These are phyloP conservation scores for Clonostachys solani DNA, from an alignment of 2,329 filamentous ascomycete species.

Conservation along the genomic window DNA sequence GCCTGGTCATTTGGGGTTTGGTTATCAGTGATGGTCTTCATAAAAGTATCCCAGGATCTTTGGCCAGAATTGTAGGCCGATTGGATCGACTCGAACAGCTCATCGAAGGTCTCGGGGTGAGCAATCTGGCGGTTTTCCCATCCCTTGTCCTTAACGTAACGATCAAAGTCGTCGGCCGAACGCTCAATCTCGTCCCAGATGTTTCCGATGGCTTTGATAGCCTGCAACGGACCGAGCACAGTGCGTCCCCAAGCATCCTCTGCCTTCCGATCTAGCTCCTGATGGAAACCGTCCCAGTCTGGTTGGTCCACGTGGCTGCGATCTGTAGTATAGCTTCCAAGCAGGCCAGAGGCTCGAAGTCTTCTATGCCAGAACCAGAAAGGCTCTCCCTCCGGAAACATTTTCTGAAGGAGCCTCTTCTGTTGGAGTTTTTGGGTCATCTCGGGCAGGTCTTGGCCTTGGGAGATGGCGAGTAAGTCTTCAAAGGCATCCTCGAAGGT, in stretches of 20 bases:
- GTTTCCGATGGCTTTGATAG: no score
- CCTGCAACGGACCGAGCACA: no score
- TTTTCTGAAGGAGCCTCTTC: conserved; percentile 26
- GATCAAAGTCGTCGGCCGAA: no score
- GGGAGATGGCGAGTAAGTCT: conserved; percentile 46
- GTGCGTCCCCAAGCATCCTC: conserved; percentile 17
- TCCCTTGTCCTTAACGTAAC: no score
- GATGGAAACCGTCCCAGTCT: conserved; percentile 21
- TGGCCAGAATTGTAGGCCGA: conserved; percentile 28
- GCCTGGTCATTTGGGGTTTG: conserved; percentile 3
- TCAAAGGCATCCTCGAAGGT: conserved; percentile 56
- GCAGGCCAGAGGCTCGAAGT: conserved; percentile 29
- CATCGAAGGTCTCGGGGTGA: conserved; percentile 20
- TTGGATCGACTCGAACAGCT: conserved; percentile 31
- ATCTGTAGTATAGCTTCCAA: conserved; percentile 10
- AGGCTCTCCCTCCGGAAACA: conserved; percentile 34
- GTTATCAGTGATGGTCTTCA: conserved; percentile 23
- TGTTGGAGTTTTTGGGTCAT: conserved; percentile 27
- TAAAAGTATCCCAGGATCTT: conserved; percentile 33
- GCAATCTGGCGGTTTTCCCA: no score
- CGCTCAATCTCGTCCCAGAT: no score
- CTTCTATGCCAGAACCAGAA: conserved; percentile 33
- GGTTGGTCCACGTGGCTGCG: conserved; percentile 3
- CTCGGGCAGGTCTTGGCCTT: conserved; percentile 33
- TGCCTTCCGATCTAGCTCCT: conserved; percentile 19